Evolutionary conservation across 2,329 filamentous ascomycete genomes (phyloP), one percentile per base, ranked within the genome.

Genomic region (Westerdykella aurantiaca): DNA sequence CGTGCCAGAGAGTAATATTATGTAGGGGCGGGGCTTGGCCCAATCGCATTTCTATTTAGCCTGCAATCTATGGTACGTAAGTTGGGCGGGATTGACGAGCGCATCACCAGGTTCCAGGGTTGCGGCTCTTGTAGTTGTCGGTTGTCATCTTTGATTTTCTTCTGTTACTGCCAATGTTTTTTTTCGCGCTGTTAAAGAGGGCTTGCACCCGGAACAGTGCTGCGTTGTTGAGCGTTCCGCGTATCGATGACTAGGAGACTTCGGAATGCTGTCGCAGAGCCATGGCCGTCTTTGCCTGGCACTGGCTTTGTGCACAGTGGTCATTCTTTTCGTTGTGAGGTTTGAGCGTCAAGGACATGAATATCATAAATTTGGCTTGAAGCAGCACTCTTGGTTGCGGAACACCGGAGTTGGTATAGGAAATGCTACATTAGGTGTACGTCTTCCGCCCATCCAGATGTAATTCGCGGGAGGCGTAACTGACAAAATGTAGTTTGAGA

Each of bases 401-500:
- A 21, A 3, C 10, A 12, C 9, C 10, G 25, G 9, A 29, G 25
- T 41, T 37, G 46, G 34, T 14, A 55, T 56, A 16, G 42, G 25
- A 13, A 56, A 59, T 29, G 42, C 45, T n/a, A 59, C 56, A 5
- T 37, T 59, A 21, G 55, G 55, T 35, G 56, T 59, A 45, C 39
- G 54, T 48, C 14, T 10, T 12, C 12, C 17, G 12, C n/a, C 13
- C 34, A 39, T 33, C n/a, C 3, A 5, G 6, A n/a, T 12, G 16
- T 7, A 6, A n/a, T 22, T 31, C 21, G 22, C 33, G n/a, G 2
- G 6, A 22, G 16, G 34, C 3, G 13, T 31, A 39, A 25, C 39
- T 29, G 41, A 11, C 4, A 22, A 6, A 3, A 9, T 25, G 13
- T 39, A 78, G 76, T 80, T 80, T 48, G 64, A 74, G 29, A 68